A percentile compares a stretch with the other conserved stretches of the same genome.
Conservation (phyloP, 768 basidiomycete genomes). For the Leccinum sublutescens region DNA sequence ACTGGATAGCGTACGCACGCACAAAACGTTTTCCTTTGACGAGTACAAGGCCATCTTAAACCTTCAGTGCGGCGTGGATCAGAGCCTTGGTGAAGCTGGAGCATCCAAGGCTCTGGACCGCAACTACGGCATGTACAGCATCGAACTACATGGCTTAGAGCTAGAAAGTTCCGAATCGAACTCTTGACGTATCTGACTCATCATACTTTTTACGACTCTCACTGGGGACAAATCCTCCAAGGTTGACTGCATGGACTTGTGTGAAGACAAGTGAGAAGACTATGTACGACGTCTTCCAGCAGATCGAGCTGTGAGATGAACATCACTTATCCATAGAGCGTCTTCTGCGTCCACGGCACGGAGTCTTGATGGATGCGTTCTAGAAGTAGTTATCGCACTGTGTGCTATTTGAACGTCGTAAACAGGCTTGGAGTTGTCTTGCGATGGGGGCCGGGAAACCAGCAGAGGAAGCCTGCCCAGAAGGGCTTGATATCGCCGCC, state of each 20-base stretch:
- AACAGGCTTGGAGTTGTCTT: slow-evolving; percentile 4
- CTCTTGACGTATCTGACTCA: slow-evolving; percentile 21
- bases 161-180: slow-evolving; percentile 46
- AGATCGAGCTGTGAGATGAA: slow-evolving; percentile 1
- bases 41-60: slow-evolving; percentile 91
- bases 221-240: background rate
- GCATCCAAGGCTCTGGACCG: slow-evolving; percentile 57
- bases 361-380: slow-evolving; percentile 17
- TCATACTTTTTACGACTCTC: slow-evolving; percentile 10
- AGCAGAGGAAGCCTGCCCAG: slow-evolving; percentile 60
- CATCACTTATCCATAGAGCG: slow-evolving; percentile 34
- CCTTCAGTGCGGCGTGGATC: slow-evolving; percentile 84
- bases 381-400: slow-evolving; percentile 28
- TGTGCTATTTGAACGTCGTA: slow-evolving; percentile 34
- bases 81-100: slow-evolving; percentile 48
- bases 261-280: background rate
- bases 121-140: slow-evolving; percentile 84
- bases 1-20: slow-evolving; percentile 64
- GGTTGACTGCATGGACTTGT: background rate
- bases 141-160: slow-evolving; percentile 84
- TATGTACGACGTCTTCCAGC: background rate
- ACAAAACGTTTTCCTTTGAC: slow-evolving; percentile 77
- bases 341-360: slow-evolving; percentile 32
- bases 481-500: slow-evolving; percentile 57
- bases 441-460: slow-evolving; percentile 26